Conservation (phyloP, 2,329 filamentous ascomycete species). For the Orbilia blumenaviensis region DNA sequence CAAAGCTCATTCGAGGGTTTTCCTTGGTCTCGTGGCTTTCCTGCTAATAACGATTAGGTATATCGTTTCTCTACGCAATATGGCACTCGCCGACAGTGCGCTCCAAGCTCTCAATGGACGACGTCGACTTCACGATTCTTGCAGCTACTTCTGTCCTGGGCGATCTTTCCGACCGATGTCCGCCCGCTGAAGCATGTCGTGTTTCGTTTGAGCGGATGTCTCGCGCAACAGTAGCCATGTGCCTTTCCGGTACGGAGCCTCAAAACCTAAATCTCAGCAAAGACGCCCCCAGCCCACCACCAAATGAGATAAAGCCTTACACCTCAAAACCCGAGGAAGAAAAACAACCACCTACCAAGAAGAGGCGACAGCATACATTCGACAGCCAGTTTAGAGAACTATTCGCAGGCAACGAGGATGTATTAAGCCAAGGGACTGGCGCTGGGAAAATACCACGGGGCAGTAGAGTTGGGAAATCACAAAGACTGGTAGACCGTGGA, state of each 20-base stretch:
- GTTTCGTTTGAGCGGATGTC: constrained; percentile 95
- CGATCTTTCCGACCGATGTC: constrained; percentile 92
- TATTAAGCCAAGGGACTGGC: constrained; percentile 43
- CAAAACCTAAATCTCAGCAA: constrained; percentile 57
- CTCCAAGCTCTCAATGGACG: constrained; percentile 85
- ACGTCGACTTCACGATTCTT: constrained; percentile 96
- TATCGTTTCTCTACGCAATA: constrained; percentile 95
- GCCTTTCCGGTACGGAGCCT: constrained; percentile 68
- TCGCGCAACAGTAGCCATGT: constrained; percentile 95
- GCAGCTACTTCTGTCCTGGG: constrained; percentile 91
- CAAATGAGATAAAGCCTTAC: constrained; percentile 49
- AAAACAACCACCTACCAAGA: neutral
- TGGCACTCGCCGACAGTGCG: constrained; percentile 94
- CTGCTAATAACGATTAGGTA: constrained; percentile 63
- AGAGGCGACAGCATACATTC: constrained; percentile 38
- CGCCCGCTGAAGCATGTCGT: constrained; percentile 90
- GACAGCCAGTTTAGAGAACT: constrained; percentile 51
- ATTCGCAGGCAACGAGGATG: constrained; percentile 46
- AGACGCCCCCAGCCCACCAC: constrained; percentile 35
- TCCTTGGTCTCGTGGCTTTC: too few species aligned
- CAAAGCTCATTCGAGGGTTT: neutral
- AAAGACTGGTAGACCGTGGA: constrained; percentile 46
- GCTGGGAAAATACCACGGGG: constrained; percentile 42
- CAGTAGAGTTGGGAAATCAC: constrained; percentile 4
- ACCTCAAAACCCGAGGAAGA: constrained; percentile 32